phyloP scores from a whole-genome alignment of 768 basidiomycete genomes.

The Boletus fagicola region DNA sequence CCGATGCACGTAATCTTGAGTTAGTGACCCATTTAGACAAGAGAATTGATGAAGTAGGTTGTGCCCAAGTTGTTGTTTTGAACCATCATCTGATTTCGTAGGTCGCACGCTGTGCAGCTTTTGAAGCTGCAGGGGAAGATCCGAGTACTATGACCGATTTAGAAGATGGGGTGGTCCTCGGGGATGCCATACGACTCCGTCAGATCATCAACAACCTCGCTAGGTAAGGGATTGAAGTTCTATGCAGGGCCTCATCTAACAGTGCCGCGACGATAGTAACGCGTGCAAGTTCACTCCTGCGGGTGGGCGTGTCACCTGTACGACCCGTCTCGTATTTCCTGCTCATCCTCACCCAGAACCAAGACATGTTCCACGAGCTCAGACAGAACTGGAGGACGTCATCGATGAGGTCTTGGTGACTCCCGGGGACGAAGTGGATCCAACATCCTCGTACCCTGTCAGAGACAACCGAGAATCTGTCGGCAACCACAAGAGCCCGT shows the following conservation, averaged over 20 bases:
- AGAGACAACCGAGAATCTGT: not conserved
- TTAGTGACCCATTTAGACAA: constrained; percentile 69
- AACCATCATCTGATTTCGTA: constrained; percentile 23
- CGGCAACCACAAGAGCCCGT: constrained; percentile 14
- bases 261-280: constrained; percentile 46
- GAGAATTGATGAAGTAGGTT: constrained; percentile 55
- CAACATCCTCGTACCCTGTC: not conserved
- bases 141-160: constrained; percentile 22
- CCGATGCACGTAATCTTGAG: constrained; percentile 63
- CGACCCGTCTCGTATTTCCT: constrained; percentile 56
- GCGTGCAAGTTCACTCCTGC: constrained; percentile 77
- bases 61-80: not conserved
- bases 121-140: constrained; percentile 56
- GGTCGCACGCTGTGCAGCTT: constrained; percentile 59
- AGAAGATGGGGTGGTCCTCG: constrained; percentile 69
- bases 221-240: constrained; percentile 40
- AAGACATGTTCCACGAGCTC: not conserved
- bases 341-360: constrained; percentile 18
- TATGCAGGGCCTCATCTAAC: not conserved
- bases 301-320: constrained; percentile 65
- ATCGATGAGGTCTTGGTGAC: constrained; percentile 26
- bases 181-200: constrained; percentile 78
- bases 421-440: constrained; percentile 37
- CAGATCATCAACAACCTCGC: constrained; percentile 85
- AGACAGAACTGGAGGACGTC: constrained; percentile 10